These are phyloP conservation scores for Cocos nucifera DNA, from an alignment of 176 grass and related monocot genomes.

Conservation along the genomic window DNA sequence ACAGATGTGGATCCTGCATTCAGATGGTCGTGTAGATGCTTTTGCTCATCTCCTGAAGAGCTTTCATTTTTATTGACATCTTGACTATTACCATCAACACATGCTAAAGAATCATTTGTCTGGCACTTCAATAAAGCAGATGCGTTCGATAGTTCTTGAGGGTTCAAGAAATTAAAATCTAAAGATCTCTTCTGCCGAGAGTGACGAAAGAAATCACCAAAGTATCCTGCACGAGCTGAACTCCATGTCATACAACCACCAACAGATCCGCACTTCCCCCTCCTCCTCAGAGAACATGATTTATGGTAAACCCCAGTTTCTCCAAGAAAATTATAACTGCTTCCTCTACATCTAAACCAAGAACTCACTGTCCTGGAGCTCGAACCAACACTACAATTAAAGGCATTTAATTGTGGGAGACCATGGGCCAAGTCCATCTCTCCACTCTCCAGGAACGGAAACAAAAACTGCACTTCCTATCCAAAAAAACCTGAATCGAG, in stretches of 20 bases:
- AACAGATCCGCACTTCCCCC: slow-evolving; percentile 7
- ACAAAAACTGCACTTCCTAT: no score
- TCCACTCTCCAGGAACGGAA: background rate
- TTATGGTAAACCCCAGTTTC: slow-evolving; percentile 9
- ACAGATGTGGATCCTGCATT: background rate
- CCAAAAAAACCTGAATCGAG: background rate
- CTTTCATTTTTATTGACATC: slow-evolving; percentile 9
- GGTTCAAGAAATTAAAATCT: slow-evolving; percentile 4
- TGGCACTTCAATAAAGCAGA: slow-evolving; percentile 35
- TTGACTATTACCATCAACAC: slow-evolving; percentile 31
- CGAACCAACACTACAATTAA: slow-evolving; percentile 24
- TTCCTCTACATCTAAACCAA: slow-evolving; percentile 23
- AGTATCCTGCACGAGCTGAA: slow-evolving; percentile 19
- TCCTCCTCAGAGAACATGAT: slow-evolving; percentile 15
- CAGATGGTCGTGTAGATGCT: slow-evolving; percentile 14
- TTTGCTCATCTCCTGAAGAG: background rate
- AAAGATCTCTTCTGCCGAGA: background rate
- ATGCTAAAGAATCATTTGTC: slow-evolving; percentile 53
- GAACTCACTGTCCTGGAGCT: background rate
- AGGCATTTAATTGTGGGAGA: background rate
- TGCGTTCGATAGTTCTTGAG: slow-evolving; percentile 10
- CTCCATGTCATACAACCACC: background rate
- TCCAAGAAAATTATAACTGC: slow-evolving; percentile 14
- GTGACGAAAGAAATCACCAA: background rate
- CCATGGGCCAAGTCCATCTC: background rate